A percentile compares a stretch with the other conserved stretches of the same genome.
These are phyloP conservation scores for Suhomyces pyralidae DNA, from an alignment of 805 yeast genomes.

Conservation along the genomic window DNA sequence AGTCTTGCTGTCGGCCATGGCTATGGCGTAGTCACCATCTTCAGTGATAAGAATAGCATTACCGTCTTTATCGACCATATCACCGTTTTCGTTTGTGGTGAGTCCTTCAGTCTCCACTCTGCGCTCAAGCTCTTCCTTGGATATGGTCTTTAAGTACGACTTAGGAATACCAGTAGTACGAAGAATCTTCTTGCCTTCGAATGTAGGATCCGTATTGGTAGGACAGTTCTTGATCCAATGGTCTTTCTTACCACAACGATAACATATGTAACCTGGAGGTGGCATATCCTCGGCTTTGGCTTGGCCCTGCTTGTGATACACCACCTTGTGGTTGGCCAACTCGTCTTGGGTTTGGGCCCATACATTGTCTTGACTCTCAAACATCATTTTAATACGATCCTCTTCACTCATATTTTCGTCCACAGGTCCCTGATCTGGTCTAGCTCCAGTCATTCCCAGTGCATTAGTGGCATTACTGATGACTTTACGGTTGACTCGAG, in stretches of 20 bases:
- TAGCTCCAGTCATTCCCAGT: slow-evolving; percentile 13
- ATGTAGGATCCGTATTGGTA: slow-evolving; percentile 84
- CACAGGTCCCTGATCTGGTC: slow-evolving; percentile 16
- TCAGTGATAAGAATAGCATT: slow-evolving; percentile 81
- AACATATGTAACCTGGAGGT: slow-evolving; percentile 95
- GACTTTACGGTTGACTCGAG: slow-evolving; percentile 45
- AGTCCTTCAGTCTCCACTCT: slow-evolving; percentile 42
- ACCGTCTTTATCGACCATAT: slow-evolving; percentile 43
- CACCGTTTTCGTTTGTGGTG: slow-evolving; percentile 41
- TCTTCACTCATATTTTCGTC: slow-evolving; percentile 65
- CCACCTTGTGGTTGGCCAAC: slow-evolving; percentile 81
- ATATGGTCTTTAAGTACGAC: slow-evolving; percentile 82
- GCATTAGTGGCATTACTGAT: slow-evolving; percentile 23
- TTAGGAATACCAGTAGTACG: slow-evolving; percentile 97
- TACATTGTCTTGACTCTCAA: slow-evolving; percentile 86
- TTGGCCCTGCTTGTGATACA: slow-evolving; percentile 49
- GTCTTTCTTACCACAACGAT: slow-evolving; percentile 89
- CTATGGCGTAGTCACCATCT: slow-evolving; percentile 92
- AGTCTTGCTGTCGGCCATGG: slow-evolving; percentile 88
- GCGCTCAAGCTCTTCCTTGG: slow-evolving; percentile 63
- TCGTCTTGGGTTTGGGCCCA: slow-evolving; percentile 95
- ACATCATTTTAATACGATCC: slow-evolving; percentile 85
- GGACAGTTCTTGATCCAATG: slow-evolving; percentile 98
- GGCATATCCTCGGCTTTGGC: slow-evolving; percentile 65
- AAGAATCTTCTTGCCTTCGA: slow-evolving; percentile 87